Percentiles rank a stretch among this genome's conserved stretches.
phyloP scores from a whole-genome alignment of 192 early-diverging fungal species.

The Coemansia biformis region DNA sequence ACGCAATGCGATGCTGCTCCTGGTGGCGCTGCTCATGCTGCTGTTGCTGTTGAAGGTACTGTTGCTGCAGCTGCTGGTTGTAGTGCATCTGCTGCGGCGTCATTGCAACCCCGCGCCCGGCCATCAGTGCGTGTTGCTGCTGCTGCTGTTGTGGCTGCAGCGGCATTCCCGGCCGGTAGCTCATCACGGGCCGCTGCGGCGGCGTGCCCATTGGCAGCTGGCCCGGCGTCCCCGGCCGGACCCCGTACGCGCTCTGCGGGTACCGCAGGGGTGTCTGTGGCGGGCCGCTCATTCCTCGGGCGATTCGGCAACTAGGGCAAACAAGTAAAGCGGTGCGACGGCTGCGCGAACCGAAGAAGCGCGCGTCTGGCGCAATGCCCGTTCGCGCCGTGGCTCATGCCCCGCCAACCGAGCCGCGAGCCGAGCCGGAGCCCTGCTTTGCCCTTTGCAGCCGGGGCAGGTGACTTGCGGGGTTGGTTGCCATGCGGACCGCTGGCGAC shows the following conservation, averaged over 20 bases:
- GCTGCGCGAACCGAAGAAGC: too few species aligned
- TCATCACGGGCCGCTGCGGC: slow-evolving; percentile 24
- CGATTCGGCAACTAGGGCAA: too few species aligned
- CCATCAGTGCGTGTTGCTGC: slow-evolving; percentile 13
- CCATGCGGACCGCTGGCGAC: too few species aligned
- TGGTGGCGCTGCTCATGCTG: slow-evolving; percentile 14
- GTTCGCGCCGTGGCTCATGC: too few species aligned
- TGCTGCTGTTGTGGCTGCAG: slow-evolving; percentile 7
- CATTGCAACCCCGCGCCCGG: not conserved
- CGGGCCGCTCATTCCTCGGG: slow-evolving; percentile 22
- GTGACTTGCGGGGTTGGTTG: too few species aligned
- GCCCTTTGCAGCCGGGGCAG: too few species aligned
- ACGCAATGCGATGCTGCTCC: too few species aligned
- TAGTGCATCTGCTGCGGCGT: slow-evolving; percentile 20
- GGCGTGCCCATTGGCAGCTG: slow-evolving; percentile 23
- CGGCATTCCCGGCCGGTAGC: slow-evolving; percentile 22
- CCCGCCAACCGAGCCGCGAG: too few species aligned
- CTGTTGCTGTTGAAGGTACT: slow-evolving; percentile 25
- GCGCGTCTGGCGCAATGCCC: too few species aligned
- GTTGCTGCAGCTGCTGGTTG: slow-evolving; percentile 17
- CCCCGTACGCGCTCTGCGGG: slow-evolving; percentile 17
- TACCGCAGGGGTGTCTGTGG: slow-evolving; percentile 40
- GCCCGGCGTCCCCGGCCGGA: slow-evolving; percentile 18
- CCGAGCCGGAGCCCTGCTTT: too few species aligned
- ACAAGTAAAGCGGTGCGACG: too few species aligned